Evolutionary conservation across 2,329 filamentous ascomycete species (phyloP).

Genomic region (Aureobasidium sp.): DNA sequence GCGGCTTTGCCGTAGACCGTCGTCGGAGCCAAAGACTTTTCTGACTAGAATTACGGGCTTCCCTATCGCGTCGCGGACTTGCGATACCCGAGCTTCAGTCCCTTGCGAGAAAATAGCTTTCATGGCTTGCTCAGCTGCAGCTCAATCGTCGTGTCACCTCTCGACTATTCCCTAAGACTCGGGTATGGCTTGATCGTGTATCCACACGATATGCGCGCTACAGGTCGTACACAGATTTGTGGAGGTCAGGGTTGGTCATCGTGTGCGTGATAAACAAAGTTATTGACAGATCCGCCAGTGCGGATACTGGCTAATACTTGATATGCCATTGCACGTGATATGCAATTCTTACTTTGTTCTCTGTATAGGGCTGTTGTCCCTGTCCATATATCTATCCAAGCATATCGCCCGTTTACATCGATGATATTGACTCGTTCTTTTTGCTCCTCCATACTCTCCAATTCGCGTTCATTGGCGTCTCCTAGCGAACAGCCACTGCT

Average conservation of each 20-base stretch:
- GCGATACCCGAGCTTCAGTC: conserved; percentile 3
- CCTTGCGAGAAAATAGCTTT: not conserved
- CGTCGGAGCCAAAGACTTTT: conserved; percentile 2
- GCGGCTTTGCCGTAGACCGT: conserved; percentile 6
- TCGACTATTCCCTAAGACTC: not conserved
- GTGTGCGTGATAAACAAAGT: conserved; percentile 7
- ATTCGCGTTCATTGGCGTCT: conserved; percentile 8
- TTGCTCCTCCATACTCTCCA: not conserved
- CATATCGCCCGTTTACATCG: conserved; percentile 8
- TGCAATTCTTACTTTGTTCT: conserved; percentile 6
- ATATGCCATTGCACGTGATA: conserved; percentile 7
- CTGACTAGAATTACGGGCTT: conserved; percentile 5
- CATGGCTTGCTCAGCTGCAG: conserved; percentile 1
- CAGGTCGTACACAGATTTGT: conserved; percentile 4
- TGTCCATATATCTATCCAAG: conserved; percentile 8
- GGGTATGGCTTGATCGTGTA: conserved; percentile 6
- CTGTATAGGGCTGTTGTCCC: conserved; percentile 7
- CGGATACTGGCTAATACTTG: conserved; percentile 2
- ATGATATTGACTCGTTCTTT: not conserved
- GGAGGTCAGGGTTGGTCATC: conserved; percentile 3
- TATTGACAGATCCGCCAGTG: not conserved
- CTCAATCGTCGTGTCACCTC: conserved; percentile 7
- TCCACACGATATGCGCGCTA: not conserved
- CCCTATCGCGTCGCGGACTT: not conserved
- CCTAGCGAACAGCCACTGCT: conserved; percentile 9